A percentile compares a stretch with the other conserved stretches of the same genome.
Conservation (phyloP, 768 basidiomycete species). For the Brasilioporus rufonigricans region DNA sequence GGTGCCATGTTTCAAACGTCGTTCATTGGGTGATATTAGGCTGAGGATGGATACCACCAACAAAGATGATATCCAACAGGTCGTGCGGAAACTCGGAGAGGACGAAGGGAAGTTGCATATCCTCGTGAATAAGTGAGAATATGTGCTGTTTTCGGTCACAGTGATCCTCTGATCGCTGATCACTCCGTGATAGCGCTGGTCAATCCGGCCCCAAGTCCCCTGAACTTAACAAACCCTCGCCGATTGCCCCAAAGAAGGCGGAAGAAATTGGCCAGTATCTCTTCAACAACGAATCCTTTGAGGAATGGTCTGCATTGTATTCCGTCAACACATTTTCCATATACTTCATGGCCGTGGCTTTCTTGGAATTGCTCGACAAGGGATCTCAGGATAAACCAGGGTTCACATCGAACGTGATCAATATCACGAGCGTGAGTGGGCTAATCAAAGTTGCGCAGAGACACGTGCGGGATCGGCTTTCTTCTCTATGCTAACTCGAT, state of each 20-base stretch:
- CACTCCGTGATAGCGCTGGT: constrained; percentile 63
- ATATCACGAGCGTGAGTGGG: constrained; percentile 78
- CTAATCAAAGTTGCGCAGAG: constrained; percentile 67
- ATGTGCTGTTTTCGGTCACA: not conserved
- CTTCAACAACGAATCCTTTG: constrained; percentile 65
- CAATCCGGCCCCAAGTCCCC: constrained; percentile 61
- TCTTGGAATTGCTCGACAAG: constrained; percentile 71
- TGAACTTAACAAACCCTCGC: constrained; percentile 55
- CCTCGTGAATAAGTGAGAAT: constrained; percentile 74
- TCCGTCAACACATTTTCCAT: constrained; percentile 71
- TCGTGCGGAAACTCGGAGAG: constrained; percentile 37
- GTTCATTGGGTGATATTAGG: constrained; percentile 32
- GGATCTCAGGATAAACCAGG: constrained; percentile 59
- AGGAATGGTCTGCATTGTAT: constrained; percentile 62
- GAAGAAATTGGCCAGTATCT: constrained; percentile 66
- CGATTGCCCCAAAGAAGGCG: constrained; percentile 59
- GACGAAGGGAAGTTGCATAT: constrained; percentile 71
- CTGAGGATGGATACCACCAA: constrained; percentile 70
- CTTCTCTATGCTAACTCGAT: not conserved
- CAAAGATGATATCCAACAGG: constrained; percentile 61
- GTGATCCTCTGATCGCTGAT: constrained; percentile 1
- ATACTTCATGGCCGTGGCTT: constrained; percentile 75
- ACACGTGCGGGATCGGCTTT: constrained; percentile 52
- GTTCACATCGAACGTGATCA: constrained; percentile 67
- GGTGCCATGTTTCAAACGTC: not conserved